These are phyloP conservation scores for Penicillium fimorum DNA, from an alignment of 495 filamentous ascomycete genomes.

Conservation along the genomic window DNA sequence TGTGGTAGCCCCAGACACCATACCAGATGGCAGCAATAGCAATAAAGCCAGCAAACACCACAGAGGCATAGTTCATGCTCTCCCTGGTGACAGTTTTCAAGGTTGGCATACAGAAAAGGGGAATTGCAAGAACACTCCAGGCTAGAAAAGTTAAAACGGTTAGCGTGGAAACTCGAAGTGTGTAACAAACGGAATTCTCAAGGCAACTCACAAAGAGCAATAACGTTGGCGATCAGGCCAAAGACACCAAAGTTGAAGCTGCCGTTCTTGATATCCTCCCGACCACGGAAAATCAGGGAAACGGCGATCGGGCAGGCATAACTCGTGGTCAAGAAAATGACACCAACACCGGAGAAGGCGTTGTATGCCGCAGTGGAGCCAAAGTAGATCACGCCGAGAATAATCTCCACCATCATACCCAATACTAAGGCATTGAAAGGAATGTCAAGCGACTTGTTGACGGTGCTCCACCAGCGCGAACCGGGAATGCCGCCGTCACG, in stretches of 20 bases:
- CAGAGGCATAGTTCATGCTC: slow-evolving; percentile 55
- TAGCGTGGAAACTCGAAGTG: slow-evolving; percentile 7
- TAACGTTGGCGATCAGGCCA: slow-evolving; percentile 53
- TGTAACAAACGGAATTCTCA: neutral
- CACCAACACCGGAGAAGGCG: slow-evolving; percentile 58
- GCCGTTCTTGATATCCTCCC: slow-evolving; percentile 49
- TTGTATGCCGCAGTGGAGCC: slow-evolving; percentile 57
- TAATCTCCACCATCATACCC: slow-evolving; percentile 49
- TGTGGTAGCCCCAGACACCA: slow-evolving; percentile 53
- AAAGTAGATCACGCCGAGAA: slow-evolving; percentile 58
- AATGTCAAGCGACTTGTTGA: slow-evolving; percentile 49
- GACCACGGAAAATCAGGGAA: slow-evolving; percentile 49
- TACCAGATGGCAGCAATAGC: slow-evolving; percentile 57
- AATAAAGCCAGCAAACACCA: slow-evolving; percentile 59
- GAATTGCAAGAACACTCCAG: slow-evolving; percentile 60
- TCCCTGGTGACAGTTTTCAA: slow-evolving; percentile 31
- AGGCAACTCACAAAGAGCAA: slow-evolving; percentile 50
- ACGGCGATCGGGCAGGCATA: slow-evolving; percentile 55
- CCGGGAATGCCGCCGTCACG: slow-evolving; percentile 60
- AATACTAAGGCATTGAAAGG: slow-evolving; percentile 52
- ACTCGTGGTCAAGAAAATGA: slow-evolving; percentile 55
- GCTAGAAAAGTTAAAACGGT: slow-evolving; percentile 30
- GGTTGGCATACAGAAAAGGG: slow-evolving; percentile 49
- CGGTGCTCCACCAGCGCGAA: slow-evolving; percentile 55
- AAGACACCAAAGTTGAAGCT: slow-evolving; percentile 57